Conservation (phyloP, 495 filamentous ascomycete species). For the Aspergillus avenaceus region DNA sequence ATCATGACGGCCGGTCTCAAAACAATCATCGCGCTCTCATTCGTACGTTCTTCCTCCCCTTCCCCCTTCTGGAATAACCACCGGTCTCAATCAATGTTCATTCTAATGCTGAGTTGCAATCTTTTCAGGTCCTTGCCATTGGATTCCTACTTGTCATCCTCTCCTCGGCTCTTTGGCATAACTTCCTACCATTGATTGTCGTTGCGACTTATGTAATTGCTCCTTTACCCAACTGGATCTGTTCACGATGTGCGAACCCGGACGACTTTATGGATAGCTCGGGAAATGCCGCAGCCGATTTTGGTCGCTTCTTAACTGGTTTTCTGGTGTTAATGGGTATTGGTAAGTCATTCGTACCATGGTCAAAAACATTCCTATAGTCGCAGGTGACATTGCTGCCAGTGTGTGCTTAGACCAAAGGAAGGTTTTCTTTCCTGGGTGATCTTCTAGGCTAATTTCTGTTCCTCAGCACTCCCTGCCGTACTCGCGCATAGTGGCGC, state of each 20-base stretch:
- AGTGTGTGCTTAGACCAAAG: background rate
- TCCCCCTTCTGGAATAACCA: too few species aligned
- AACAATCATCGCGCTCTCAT: constrained; percentile 97
- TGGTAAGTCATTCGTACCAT: constrained; percentile 56
- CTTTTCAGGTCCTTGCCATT: constrained; percentile 86
- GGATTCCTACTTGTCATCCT: constrained; percentile 99
- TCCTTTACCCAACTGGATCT: constrained; percentile 94
- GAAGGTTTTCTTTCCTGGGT: background rate
- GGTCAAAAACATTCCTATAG: background rate
- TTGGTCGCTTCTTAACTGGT: constrained; percentile 91
- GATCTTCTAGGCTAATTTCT: constrained; percentile 18
- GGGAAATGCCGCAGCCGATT: constrained; percentile 76
- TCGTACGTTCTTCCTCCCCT: constrained; percentile 59
- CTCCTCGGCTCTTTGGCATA: constrained; percentile 87
- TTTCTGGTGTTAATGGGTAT: constrained; percentile 98
- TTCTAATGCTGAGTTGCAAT: too few species aligned
- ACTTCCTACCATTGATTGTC: constrained; percentile 90
- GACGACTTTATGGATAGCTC: constrained; percentile 94
- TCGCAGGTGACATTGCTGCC: background rate
- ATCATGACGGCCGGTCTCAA: constrained; percentile 89
- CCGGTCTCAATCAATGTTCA: too few species aligned
- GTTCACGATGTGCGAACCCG: constrained; percentile 78
- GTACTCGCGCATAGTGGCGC: constrained; percentile 79
- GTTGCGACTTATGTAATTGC: constrained; percentile 94
- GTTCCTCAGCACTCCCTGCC: constrained; percentile 72